phyloP scores from a whole-genome alignment of 208 protist genomes.

The Leishmania major region DNA sequence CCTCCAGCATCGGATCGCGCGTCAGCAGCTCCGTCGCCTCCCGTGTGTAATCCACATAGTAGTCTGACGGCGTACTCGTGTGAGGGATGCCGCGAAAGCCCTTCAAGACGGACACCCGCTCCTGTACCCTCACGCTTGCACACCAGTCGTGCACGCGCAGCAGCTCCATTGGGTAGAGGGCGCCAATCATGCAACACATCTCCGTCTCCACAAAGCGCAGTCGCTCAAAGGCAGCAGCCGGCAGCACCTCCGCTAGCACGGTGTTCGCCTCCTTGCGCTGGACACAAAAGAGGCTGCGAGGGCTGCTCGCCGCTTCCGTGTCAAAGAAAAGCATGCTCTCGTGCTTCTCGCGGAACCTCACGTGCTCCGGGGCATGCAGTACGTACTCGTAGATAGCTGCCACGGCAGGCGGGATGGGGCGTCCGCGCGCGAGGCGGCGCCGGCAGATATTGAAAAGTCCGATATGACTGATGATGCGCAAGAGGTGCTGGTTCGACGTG shows the following conservation, averaged over 20 bases:
- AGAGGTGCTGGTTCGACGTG: conserved; percentile 89
- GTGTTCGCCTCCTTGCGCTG: conserved; percentile 82
- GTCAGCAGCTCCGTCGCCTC: conserved; percentile 63
- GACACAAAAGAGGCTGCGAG: conserved; percentile 76
- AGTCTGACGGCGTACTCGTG: conserved; percentile 45
- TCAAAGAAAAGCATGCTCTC: conserved; percentile 76
- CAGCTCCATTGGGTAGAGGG: conserved; percentile 61
- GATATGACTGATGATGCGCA: conserved; percentile 89
- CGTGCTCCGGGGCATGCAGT: conserved; percentile 60
- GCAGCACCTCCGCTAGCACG: conserved; percentile 78
- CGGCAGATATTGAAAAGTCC: conserved; percentile 66
- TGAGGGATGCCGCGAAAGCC: conserved; percentile 74
- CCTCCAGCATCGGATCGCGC: conserved; percentile 38
- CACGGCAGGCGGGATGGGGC: conserved; percentile 15
- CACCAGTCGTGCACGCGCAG: conserved; percentile 53
- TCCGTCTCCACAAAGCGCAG: conserved; percentile 81
- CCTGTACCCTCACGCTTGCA: conserved; percentile 14
- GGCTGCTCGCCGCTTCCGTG: conserved; percentile 45
- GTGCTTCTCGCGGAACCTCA: conserved; percentile 82
- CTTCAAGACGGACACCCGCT: conserved; percentile 44
- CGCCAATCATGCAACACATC: conserved; percentile 66
- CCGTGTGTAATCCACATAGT: conserved; percentile 81
- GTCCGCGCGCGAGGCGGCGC: conserved; percentile 34
- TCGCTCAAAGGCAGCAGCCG: conserved; percentile 79
- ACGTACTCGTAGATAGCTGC: conserved; percentile 77